Conservation (phyloP, 352 stramenopile species). For the Aphanomyces cochlioides region DNA sequence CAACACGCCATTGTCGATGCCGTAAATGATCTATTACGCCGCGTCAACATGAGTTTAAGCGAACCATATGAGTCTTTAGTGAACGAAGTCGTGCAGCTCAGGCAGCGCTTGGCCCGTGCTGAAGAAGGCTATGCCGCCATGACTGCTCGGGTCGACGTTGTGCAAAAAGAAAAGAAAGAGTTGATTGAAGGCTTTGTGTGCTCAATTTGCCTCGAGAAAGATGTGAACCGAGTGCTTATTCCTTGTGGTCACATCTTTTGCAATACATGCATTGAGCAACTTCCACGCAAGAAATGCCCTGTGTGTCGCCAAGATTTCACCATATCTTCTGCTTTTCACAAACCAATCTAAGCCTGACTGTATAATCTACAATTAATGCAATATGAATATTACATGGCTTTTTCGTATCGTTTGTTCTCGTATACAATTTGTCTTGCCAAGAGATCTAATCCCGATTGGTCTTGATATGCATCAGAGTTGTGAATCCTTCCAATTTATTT, state of each 20-base stretch:
- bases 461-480: too few species aligned
- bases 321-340: conserved; percentile 61
- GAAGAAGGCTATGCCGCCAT: conserved; percentile 58
- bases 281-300: conserved; percentile 62
- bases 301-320: conserved; percentile 63
- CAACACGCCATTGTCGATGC: conserved; percentile 58
- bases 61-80: conserved; percentile 62
- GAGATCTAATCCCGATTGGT: too few species aligned
- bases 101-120: conserved; percentile 54
- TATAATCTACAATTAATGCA: too few species aligned
- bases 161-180: conserved; percentile 70
- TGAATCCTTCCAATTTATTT: too few species aligned
- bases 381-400: too few species aligned
- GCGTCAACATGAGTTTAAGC: conserved; percentile 67
- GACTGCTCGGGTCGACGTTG: conserved; percentile 60
- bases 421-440: too few species aligned
- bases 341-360: conserved; percentile 35
- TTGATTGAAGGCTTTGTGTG: conserved; percentile 68
- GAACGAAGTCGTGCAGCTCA: conserved; percentile 56
- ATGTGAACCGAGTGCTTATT: conserved; percentile 77
- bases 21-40: conserved; percentile 68
- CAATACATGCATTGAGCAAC: conserved; percentile 50
- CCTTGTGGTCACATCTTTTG: conserved; percentile 84
- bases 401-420: too few species aligned
- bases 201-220: conserved; percentile 74